phyloP scores from a whole-genome alignment of 2,329 filamentous ascomycete species.

The Tympanopsis confertula region DNA sequence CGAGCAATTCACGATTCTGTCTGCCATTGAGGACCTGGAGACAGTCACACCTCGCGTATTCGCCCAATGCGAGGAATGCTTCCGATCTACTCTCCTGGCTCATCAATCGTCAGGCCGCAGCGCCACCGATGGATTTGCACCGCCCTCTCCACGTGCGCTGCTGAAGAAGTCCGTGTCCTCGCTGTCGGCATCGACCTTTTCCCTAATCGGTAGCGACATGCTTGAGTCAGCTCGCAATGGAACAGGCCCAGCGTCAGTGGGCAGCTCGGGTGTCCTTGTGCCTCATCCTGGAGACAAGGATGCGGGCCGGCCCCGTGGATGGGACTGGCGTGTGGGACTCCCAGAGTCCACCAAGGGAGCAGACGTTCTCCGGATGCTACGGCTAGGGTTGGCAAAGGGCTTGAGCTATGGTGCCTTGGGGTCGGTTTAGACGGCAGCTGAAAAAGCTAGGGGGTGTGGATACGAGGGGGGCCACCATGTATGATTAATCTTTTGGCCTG shows the following conservation, averaged over 20 bases:
- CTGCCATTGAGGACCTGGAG: constrained; percentile 45
- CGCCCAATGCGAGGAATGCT: constrained; percentile 41
- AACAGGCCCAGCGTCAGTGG: neutral
- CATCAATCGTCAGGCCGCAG: constrained; percentile 20
- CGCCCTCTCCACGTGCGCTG: constrained; percentile 21
- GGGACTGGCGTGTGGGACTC: neutral
- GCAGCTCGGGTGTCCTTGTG: neutral
- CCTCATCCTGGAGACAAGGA: neutral
- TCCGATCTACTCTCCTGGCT: constrained; percentile 35
- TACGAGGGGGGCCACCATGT: too few relatives aligned
- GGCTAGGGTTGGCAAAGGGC: neutral
- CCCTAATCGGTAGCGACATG: constrained; percentile 38
- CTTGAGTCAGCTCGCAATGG: constrained; percentile 10
- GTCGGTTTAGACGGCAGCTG: neutral
- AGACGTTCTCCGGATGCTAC: neutral
- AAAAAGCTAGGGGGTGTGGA: too few relatives aligned
- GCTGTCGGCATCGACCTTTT: constrained; percentile 32
- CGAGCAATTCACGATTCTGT: constrained; percentile 39
- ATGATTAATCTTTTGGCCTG: too few relatives aligned
- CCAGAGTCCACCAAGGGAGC: neutral
- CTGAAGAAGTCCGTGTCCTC: constrained; percentile 34
- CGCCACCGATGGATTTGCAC: neutral
- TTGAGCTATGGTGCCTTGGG: constrained; percentile 1
- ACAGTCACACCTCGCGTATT: constrained; percentile 42
- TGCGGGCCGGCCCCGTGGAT: neutral